Conservation (phyloP, 148 eudicot species). For the Persicaria tinctoria region DNA sequence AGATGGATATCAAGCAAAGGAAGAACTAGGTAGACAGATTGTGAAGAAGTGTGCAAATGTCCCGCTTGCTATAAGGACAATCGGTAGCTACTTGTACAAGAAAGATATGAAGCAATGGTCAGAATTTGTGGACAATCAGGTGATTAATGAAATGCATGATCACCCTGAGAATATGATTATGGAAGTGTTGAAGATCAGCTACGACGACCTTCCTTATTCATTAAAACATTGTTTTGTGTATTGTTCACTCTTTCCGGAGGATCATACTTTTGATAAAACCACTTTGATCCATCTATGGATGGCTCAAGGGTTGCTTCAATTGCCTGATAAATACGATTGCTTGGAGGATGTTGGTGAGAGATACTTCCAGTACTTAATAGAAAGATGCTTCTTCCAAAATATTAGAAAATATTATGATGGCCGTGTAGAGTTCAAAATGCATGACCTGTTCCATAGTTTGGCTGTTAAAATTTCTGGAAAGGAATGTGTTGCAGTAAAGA, state of each 20-base stretch:
- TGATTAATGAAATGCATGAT: slow-evolving; percentile 2
- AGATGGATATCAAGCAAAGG: not conserved
- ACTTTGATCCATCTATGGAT: slow-evolving; percentile 17
- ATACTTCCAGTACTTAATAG: slow-evolving; percentile 12
- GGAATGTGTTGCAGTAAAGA: not conserved
- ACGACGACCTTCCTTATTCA: slow-evolving; percentile 12
- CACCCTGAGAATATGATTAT: slow-evolving; percentile 9
- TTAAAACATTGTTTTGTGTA: slow-evolving; percentile 15
- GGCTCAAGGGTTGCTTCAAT: slow-evolving; percentile 15
- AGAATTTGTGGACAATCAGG: slow-evolving; percentile 7
- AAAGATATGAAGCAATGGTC: slow-evolving; percentile 21
- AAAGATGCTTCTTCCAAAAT: slow-evolving; percentile 23
- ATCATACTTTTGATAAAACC: slow-evolving; percentile 10
- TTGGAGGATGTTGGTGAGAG: slow-evolving; percentile 20
- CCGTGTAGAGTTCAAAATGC: slow-evolving; percentile 11
- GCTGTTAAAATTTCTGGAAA: slow-evolving; percentile 14
- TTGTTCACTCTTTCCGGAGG: slow-evolving; percentile 19
- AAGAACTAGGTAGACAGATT: not conserved
- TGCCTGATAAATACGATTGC: not conserved
- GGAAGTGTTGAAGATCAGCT: slow-evolving; percentile 26
- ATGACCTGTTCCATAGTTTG: slow-evolving; percentile 19
- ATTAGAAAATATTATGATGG: not conserved
- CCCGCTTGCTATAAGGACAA: slow-evolving; percentile 22
- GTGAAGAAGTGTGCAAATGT: slow-evolving; percentile 16
- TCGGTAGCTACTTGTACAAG: slow-evolving; percentile 27